A percentile compares a stretch with the other conserved stretches of the same genome.
Conservation (phyloP, 208 protist genomes). For the Leishmania guyanensis region DNA sequence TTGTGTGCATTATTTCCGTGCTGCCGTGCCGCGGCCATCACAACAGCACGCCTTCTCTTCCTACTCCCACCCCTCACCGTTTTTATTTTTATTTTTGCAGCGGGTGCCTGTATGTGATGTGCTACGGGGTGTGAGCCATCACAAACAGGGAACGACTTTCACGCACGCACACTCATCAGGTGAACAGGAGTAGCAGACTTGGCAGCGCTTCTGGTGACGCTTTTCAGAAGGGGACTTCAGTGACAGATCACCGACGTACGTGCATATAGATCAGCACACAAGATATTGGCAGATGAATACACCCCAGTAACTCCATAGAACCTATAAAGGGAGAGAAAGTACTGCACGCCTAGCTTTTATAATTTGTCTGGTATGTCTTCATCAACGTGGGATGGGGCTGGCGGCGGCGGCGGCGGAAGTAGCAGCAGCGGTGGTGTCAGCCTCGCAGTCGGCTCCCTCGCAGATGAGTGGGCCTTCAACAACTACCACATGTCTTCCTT, state of each 20-base stretch:
- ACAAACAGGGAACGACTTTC: not conserved
- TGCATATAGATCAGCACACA: not conserved
- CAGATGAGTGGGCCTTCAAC: conserved; percentile 59
- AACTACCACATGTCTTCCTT: conserved; percentile 84
- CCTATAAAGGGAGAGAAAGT: not conserved
- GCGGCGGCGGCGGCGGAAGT: conserved; percentile 4
- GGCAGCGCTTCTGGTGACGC: not conserved
- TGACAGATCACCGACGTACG: not conserved
- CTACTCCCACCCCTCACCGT: no score
- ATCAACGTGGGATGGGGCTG: not conserved
- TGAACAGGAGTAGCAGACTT: not conserved
- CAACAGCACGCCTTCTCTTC: not conserved
- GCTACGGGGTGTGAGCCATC: not conserved
- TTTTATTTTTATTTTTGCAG: not conserved
- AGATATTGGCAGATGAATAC: not conserved
- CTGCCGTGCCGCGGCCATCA: not conserved
- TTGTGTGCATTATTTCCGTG: not conserved
- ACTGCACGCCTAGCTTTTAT: not conserved
- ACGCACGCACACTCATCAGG: not conserved
- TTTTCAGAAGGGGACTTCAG: not conserved
- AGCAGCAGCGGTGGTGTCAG: conserved; percentile 18
- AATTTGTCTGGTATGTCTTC: conserved; percentile 16
- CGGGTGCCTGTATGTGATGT: not conserved
- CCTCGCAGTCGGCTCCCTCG: conserved; percentile 25
- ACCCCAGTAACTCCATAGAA: not conserved